Evolutionary conservation across 176 grass and related monocot species (phyloP), one percentile per base, ranked within the genome.

Genomic region (Ensete ventricosum): DNA sequence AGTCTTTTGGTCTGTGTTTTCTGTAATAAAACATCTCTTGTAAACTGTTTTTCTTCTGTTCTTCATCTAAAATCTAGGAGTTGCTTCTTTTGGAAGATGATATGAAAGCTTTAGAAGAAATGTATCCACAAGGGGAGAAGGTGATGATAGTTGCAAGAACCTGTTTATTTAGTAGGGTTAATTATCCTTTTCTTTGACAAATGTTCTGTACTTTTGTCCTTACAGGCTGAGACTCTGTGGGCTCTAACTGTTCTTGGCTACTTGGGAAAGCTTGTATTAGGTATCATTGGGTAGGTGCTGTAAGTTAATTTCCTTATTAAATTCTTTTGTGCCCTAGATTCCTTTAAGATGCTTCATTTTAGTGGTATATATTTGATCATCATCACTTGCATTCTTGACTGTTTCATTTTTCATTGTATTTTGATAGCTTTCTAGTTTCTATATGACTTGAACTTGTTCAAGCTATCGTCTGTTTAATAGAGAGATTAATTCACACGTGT

Each of bases 71-170:
- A 80, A 48, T 73, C 53, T 78, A 99, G 96, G 96, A 99, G 48
- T 76, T 95, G 60, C 70, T 95, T 80, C 88, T 99, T 72, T 74
- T 99, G 70, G 96, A 99, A 87, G 85, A 99, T 79, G 96, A 99
- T 73, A 88, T 86, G 84, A 87, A 91, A 77, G 91, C 91, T 75
- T 81, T 99, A 65, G 96, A 99, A 76, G 96, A 99, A 88, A 99
- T 99, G 96, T 99, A 99, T 78, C 96, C 96, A 79, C 96, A 99
- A 84, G 96, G 96, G 79, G 96, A 99, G 65, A 6, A 95, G 89
- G 96, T 95, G 55, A 79, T 8, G 13, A 80, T 51, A 69, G 68
- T 84, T 22, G 49, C 14, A 62, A 80, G 24, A 77, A 9, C 9
- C 16, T 79, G 73, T 16, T 27, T 74, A 65, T 69, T 80, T 53